Percentiles rank a stretch among this genome's conserved stretches.
Evolutionary conservation across 2,329 filamentous ascomycete species (phyloP).

Genomic region (Beauveria scarabaeidicola): DNA sequence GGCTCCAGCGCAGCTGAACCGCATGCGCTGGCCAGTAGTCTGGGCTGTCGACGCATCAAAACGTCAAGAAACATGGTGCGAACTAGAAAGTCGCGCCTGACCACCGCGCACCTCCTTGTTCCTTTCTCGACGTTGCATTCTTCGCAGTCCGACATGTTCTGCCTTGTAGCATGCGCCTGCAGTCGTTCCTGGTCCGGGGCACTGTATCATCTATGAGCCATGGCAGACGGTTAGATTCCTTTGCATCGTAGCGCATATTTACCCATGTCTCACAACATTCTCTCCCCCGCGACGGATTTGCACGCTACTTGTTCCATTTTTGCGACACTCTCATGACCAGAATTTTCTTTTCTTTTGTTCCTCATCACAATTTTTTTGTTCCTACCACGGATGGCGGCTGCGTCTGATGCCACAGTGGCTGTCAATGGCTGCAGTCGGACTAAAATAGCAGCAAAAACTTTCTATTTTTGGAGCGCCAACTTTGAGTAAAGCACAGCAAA

Average conservation of each 20-base stretch:
- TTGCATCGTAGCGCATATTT: neutral
- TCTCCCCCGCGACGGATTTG: neutral
- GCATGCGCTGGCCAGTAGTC: no score
- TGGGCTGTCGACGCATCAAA: neutral
- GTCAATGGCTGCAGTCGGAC: no score
- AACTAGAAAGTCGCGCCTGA: neutral
- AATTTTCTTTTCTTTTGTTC: no score
- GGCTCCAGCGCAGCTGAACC: neutral
- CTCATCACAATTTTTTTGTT: no score
- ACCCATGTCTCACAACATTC: neutral
- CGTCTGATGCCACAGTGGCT: no score
- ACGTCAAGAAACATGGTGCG: neutral
- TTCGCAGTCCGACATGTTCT: neutral
- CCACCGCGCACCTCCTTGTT: neutral
- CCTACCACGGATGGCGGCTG: no score
- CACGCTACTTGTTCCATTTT: neutral
- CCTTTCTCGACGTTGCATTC: constrained; percentile 1
- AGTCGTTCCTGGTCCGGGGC: neutral
- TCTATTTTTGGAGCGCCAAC: no score
- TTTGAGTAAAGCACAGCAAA: no score
- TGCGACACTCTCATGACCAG: no score
- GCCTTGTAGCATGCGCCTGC: neutral
- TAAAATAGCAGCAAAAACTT: no score
- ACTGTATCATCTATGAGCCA: no score
- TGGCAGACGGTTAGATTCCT: no score